phyloP scores from a whole-genome alignment of 768 basidiomycete species.

The Fomitopsis serialis region DNA sequence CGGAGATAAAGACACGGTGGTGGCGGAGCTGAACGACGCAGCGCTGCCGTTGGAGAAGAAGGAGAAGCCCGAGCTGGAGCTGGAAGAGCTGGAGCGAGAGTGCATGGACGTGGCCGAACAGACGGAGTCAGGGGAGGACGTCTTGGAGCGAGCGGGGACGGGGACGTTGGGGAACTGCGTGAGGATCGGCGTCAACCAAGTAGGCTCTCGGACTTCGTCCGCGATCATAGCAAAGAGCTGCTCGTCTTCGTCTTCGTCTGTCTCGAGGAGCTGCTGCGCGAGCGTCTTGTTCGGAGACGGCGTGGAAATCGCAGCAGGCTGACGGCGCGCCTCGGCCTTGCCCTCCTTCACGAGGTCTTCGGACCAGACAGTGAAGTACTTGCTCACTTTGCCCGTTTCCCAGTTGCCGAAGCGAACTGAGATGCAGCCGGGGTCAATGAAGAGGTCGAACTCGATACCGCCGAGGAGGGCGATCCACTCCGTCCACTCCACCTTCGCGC shows the following conservation, averaged over 20 bases:
- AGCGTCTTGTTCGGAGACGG: slow-evolving; percentile 46
- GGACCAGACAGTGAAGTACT: slow-evolving; percentile 64
- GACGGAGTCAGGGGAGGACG: slow-evolving; percentile 36
- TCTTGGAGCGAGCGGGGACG: slow-evolving; percentile 22
- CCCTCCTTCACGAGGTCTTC: slow-evolving; percentile 34
- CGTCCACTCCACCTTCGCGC: slow-evolving; percentile 71
- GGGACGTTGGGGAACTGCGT: slow-evolving; percentile 49
- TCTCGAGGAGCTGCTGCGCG: slow-evolving; percentile 69
- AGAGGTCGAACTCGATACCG: slow-evolving; percentile 68
- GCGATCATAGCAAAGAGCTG: slow-evolving; percentile 72
- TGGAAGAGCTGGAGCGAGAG: slow-evolving; percentile 51
- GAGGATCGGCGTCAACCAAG: slow-evolving; percentile 63
- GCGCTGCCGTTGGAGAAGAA: slow-evolving; percentile 55
- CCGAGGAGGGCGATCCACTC: slow-evolving; percentile 74
- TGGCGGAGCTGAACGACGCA: slow-evolving; percentile 33
- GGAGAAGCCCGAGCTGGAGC: slow-evolving; percentile 69
- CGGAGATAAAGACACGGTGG: slow-evolving; percentile 34
- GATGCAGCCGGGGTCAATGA: slow-evolving; percentile 76
- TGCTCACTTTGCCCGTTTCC: slow-evolving; percentile 36
- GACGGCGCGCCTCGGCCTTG: slow-evolving; percentile 8
- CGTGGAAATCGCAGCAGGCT: slow-evolving; percentile 17
- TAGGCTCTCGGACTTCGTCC: slow-evolving; percentile 61
- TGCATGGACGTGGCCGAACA: slow-evolving; percentile 52
- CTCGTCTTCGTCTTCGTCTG: slow-evolving; percentile 68
- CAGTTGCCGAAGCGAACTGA: slow-evolving; percentile 53